These are phyloP conservation scores for Hyphodiscus hymeniophilus DNA, from an alignment of 495 filamentous ascomycete genomes.

Conservation along the genomic window DNA sequence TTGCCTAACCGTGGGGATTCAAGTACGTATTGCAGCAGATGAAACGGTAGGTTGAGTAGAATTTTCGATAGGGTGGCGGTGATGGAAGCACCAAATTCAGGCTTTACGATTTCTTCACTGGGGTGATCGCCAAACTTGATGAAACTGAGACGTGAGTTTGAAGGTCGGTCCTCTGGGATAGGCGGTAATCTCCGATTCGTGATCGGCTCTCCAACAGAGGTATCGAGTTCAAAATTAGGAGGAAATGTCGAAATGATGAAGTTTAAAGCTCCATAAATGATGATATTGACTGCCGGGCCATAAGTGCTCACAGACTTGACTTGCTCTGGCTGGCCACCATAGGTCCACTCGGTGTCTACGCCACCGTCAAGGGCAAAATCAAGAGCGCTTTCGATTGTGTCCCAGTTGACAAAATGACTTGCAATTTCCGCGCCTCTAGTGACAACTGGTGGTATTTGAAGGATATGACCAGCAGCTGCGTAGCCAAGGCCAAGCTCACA, in stretches of 20 bases:
- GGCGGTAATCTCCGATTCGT: conserved; percentile 31
- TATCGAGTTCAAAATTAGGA: conserved; percentile 39
- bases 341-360: conserved; percentile 24
- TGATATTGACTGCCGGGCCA: conserved; percentile 18
- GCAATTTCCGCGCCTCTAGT: conserved; percentile 38
- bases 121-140: conserved; percentile 60
- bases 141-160: conserved; percentile 44
- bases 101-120: conserved; percentile 18
- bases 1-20: conserved; percentile 39
- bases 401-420: conserved; percentile 38
- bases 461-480: conserved; percentile 40
- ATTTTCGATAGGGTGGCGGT: conserved; percentile 47
- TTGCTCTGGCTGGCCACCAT: conserved; percentile 13
- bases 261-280: conserved; percentile 30
- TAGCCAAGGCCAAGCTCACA: conserved; percentile 44
- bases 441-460: conserved; percentile 36
- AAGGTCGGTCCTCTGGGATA: conserved; percentile 23
- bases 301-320: conserved; percentile 12
- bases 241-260: conserved; percentile 42
- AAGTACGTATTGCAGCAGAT: conserved; percentile 46
- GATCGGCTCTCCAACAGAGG: conserved; percentile 27
- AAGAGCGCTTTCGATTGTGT: conserved; percentile 42
- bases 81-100: conserved; percentile 23
- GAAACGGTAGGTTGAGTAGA: conserved; percentile 55
- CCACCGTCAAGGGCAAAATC: conserved; percentile 31